phyloP scores from a whole-genome alignment of 2,329 filamentous ascomycete species.

The Monosporascus sp. region DNA sequence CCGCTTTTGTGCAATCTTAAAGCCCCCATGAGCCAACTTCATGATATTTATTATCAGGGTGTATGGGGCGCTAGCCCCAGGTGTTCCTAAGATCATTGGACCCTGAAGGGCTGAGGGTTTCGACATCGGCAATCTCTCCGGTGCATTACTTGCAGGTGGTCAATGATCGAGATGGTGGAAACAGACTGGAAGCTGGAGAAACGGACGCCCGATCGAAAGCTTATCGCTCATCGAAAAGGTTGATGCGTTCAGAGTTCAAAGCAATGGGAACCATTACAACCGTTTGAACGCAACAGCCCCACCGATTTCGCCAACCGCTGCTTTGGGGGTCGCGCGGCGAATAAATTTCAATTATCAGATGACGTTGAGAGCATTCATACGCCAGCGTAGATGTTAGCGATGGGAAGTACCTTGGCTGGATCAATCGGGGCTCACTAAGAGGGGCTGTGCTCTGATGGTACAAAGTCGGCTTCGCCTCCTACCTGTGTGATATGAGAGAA shows the following conservation, averaged over 20 bases:
- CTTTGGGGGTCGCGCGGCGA: no score
- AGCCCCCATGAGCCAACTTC: background rate
- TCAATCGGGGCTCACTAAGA: background rate
- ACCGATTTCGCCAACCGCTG: no score
- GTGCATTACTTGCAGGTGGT: background rate
- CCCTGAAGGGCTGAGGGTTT: background rate
- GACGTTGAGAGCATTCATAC: background rate
- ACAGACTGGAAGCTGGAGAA: background rate
- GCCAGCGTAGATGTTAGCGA: background rate
- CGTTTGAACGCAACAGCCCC: background rate
- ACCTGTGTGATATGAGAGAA: background rate
- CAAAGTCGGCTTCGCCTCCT: background rate
- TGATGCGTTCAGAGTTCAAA: background rate
- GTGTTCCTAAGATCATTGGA: background rate
- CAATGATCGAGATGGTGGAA: background rate
- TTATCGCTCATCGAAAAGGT: background rate
- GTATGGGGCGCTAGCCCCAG: background rate
- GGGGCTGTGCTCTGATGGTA: background rate
- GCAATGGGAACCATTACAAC: background rate
- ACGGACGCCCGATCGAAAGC: background rate
- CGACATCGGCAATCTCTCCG: background rate
- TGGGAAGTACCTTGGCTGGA: background rate
- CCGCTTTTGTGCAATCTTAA: conserved; percentile 1
- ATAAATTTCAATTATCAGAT: no score
- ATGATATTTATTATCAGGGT: no score